These are phyloP conservation scores for Suhomyces canberraensis DNA, from an alignment of 805 yeast genomes.

Conservation along the genomic window DNA sequence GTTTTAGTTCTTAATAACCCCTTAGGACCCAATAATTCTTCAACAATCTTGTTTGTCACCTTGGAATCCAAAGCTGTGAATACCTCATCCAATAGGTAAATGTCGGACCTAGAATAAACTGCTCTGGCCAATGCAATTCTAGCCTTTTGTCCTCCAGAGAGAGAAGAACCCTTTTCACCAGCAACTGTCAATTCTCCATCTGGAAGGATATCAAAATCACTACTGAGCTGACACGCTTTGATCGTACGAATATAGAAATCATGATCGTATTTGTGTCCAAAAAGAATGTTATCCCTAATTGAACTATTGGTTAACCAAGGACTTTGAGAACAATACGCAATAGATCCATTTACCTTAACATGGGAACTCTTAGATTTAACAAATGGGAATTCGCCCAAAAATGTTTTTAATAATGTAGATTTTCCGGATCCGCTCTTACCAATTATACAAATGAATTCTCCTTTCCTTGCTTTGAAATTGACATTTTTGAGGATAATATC, in stretches of 20 bases:
- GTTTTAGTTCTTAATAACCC: conserved; percentile 55
- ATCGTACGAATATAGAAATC: conserved; percentile 41
- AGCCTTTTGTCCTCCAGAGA: too few species aligned
- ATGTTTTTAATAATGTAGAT: conserved; percentile 31
- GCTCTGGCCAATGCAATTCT: too few species aligned
- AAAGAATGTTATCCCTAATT: conserved; percentile 48
- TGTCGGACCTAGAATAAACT: too few species aligned
- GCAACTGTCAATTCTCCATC: too few species aligned
- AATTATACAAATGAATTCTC: conserved; percentile 37
- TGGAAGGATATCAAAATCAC: too few species aligned
- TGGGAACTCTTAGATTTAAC: conserved; percentile 31
- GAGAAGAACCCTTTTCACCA: too few species aligned
- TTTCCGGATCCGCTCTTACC: conserved; percentile 42
- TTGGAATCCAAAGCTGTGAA: too few species aligned
- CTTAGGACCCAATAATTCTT: conserved; percentile 42
- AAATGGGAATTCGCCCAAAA: conserved; percentile 30
- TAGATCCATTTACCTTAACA: conserved; percentile 68
- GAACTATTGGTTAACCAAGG: conserved; percentile 96
- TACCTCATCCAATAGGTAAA: too few species aligned
- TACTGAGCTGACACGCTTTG: conserved; percentile 47
- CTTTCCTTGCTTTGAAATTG: conserved; percentile 30
- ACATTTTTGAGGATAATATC: conserved; percentile 29
- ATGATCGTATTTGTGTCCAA: conserved; percentile 46
- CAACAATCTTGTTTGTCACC: too few species aligned
- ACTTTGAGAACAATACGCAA: conserved; percentile 87